Evolutionary conservation across 441 rosid genomes (phyloP).

Genomic region (Manihot esculenta): DNA sequence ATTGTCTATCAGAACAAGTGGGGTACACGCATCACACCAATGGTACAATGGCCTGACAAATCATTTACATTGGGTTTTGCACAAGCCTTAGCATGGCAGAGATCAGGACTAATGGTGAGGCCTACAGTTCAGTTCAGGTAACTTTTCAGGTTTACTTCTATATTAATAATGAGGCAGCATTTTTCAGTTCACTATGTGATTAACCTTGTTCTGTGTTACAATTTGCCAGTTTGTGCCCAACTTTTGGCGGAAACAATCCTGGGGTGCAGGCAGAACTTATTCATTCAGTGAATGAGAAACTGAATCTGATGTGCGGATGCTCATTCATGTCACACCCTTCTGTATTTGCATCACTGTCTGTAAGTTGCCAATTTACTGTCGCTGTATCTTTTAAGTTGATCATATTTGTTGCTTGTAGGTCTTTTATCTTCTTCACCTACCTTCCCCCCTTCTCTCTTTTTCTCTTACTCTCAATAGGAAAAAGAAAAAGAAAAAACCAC

Average conservation of each 20-base stretch:
- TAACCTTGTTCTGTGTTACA: background rate
- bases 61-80: constrained; percentile 64
- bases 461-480: too few relatives aligned
- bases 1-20: constrained; percentile 55
- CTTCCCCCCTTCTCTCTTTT: too few relatives aligned
- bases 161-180: background rate
- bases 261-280: constrained; percentile 71
- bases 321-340: constrained; percentile 64
- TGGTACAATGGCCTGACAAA: constrained; percentile 87
- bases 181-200: background rate
- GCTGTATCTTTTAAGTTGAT: background rate
- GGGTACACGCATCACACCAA: constrained; percentile 88
- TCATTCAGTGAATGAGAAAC: constrained; percentile 76
- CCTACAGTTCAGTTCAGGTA: constrained; percentile 80
- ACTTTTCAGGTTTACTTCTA: background rate
- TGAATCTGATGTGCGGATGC: constrained; percentile 79
- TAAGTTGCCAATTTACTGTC: constrained; percentile 31
- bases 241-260: constrained; percentile 90
- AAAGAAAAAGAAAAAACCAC: too few relatives aligned
- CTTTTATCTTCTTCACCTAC: too few relatives aligned
- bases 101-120: constrained; percentile 78
- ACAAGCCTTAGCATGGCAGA: constrained; percentile 84
- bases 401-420: too few relatives aligned
- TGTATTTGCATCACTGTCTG: constrained; percentile 73
- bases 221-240: constrained; percentile 61